A percentile compares a stretch with the other conserved stretches of the same genome.
These are phyloP conservation scores for Cicer yamashitae DNA, from an alignment of 306 rosid species.

Conservation along the genomic window DNA sequence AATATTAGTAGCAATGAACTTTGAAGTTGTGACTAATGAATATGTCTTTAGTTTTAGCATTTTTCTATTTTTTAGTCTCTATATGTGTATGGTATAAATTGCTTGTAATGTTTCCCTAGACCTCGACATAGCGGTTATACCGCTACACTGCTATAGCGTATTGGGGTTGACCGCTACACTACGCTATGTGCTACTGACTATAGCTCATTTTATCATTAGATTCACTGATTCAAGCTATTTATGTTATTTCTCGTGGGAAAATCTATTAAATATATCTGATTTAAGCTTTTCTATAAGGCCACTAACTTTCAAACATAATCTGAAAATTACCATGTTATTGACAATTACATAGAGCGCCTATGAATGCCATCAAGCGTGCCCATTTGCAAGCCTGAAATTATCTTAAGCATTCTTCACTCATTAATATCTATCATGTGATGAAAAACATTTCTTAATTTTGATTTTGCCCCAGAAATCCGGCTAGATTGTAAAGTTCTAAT, in stretches of 20 bases:
- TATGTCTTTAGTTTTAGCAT: too few relatives aligned
- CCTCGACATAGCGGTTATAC: too few relatives aligned
- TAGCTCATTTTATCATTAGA: background rate
- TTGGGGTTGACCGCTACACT: too few relatives aligned
- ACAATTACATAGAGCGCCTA: background rate
- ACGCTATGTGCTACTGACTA: too few relatives aligned
- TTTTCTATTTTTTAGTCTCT: too few relatives aligned
- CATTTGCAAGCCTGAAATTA: conserved; percentile 30
- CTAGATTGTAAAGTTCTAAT: background rate
- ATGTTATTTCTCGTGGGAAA: background rate
- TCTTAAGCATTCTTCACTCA: background rate
- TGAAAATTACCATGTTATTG: conserved; percentile 14
- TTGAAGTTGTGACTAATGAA: too few relatives aligned
- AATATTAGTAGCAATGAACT: too few relatives aligned
- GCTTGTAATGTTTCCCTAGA: too few relatives aligned
- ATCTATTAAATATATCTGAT: background rate
- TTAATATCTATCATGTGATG: conserved; percentile 21
- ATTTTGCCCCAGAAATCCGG: background rate
- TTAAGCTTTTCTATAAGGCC: conserved; percentile 1
- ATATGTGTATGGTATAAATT: too few relatives aligned
- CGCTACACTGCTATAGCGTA: too few relatives aligned
- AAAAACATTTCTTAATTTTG: conserved; percentile 14
- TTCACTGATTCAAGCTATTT: background rate
- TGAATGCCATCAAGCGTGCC: conserved; percentile 4
- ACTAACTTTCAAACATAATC: background rate